phyloP scores from a whole-genome alignment of 768 basidiomycete genomes.

The Hypholoma fasciculare region DNA sequence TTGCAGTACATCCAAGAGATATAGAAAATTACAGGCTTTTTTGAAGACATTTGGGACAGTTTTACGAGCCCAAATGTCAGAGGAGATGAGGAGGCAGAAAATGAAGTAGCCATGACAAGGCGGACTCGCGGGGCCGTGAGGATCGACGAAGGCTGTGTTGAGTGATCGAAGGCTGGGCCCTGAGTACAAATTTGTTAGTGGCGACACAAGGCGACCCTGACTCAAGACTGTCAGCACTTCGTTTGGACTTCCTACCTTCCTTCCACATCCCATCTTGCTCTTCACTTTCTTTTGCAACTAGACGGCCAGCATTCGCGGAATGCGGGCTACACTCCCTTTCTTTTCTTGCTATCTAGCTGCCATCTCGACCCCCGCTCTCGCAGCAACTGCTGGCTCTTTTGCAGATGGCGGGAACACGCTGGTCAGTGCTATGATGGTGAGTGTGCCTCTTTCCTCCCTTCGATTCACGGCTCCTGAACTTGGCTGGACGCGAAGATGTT shows the following conservation, averaged over 20 bases:
- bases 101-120: too few relatives aligned
- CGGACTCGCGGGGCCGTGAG: too few relatives aligned
- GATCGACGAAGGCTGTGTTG: too few relatives aligned
- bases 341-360: conserved; percentile 13
- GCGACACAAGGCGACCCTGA: neutral
- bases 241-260: neutral
- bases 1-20: too few relatives aligned
- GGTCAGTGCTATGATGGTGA: conserved; percentile 55
- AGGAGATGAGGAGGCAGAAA: too few relatives aligned
- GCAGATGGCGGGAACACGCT: conserved; percentile 44
- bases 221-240: neutral
- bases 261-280: neutral
- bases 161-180: neutral
- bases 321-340: conserved; percentile 4
- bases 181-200: neutral
- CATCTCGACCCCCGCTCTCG: conserved; percentile 30
- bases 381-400: conserved; percentile 43
- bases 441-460: conserved; percentile 12
- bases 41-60: too few relatives aligned
- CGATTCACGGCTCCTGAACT: neutral
- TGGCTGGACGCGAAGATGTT: conserved; percentile 55
- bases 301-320: conserved; percentile 2
- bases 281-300: conserved; percentile 9
- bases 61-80: too few relatives aligned
- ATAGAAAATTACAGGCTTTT: too few relatives aligned